Base-by-base conservation (phyloP, 164 flowering plant species). In the Protea cynaroides region DNA sequence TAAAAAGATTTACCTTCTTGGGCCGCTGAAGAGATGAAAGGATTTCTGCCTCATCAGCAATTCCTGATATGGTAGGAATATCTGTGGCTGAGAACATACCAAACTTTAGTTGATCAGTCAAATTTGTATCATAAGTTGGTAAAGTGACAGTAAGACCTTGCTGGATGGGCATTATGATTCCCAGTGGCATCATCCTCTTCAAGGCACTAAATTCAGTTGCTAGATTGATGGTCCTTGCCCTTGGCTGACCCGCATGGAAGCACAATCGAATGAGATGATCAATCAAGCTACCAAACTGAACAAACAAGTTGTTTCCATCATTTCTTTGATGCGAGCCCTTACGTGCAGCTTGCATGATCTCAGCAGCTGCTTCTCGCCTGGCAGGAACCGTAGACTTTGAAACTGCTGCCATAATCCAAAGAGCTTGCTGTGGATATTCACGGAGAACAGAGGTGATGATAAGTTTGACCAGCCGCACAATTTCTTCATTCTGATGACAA, bases 351-450 rank as follows among this genome's bases (percentile, higher is more conserved):
- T 90, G 89, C 59, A 95, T 85, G 72, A 95, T 95, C 82, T 87
- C 97, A 55, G 94, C 89, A 66, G 97, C 97, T 61, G 97, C 97
- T 63, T 90, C 91, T 55, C 92, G 83, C 78, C 99, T 88, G 24
- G 96, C 85, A 65, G 97, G 80, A 62, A 95, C 90, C 18, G 93
- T 83, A 37, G 99, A 95, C 75, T 95, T 95, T 67, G 99, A 88
- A 74, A 95, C 99, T 49, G 97, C 99, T 38, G 97, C 99, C 99
- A 95, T 92, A 29, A 82, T 85, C 99, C 99, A 95, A 29, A 95
- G 84, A 43, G 88, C 90, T 78, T 95, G 99, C 63, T 95, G 99
- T 50, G 99, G 97, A 60, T 85, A 95, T 65, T 86, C 83, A 56
- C 77, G 81, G 43, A 95, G 84, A 72, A 95, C 96, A 69, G 92